Base-by-base conservation (phyloP, 306 rosid genomes). In the Castanospermum australe region DNA sequence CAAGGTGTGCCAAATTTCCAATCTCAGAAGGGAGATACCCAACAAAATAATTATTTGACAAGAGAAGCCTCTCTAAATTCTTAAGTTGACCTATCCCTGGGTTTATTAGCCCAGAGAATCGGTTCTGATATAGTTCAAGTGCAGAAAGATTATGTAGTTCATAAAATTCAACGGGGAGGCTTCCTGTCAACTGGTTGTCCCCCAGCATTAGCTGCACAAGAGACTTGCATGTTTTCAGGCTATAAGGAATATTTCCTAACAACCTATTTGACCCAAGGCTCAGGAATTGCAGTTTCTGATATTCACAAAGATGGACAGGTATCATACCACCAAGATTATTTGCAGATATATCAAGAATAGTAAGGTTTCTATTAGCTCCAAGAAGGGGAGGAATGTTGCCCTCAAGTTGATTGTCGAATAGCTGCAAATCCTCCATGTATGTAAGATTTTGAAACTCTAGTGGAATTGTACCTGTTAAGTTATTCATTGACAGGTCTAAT, bases 121-220 rank as follows among this genome's bases (percentile, higher is more conserved):
- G 83, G 74, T 92, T 92, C 47, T 84, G 87, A 67, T 55, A 73
- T 57, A 89, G 87, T 59, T 89, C 97, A 30, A 92, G 97, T 15
- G 92, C 92, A 20, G 91, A 81, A 67, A 92, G 92, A 82, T 87
- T 92, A 59, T 87, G 86, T 79, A 90, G 91, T 44, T 84, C 80
- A 60, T 80, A 83, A 12, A 92, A 64, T 69, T 92, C 94, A 77
- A 79, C 74, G 75, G 92, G 91, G 55, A 89, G 73, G 67, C 87
- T 88, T 79, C 97, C 97, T 32, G 91, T 77, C 39, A 92, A 83
- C 24, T 15, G 71, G 79, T 92, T 89, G 56, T 83, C 85, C 73
- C 97, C 97, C 13, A 92, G 75, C 97, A 89, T 89, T 64, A 92
- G 90, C 83, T 92, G 94, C 77, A 81, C 82, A 24, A 92, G 90